These are phyloP conservation scores for Cajanus cajan DNA, from an alignment of 306 rosid species.

Conservation along the genomic window DNA sequence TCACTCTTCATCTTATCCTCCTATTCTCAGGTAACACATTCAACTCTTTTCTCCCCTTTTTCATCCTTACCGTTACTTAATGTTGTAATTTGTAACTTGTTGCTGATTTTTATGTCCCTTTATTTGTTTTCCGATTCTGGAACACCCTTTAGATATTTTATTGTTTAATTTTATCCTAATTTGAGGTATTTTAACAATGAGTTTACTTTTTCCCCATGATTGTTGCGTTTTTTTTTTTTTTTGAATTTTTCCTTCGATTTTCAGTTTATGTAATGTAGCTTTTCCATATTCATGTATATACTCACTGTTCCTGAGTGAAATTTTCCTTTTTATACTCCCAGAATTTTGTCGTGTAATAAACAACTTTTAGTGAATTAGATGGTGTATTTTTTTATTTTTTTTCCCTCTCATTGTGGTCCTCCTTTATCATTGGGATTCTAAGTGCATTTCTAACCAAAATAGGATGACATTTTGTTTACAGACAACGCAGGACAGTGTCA, in stretches of 20 bases:
- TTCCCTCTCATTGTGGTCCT: neutral
- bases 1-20: conserved; percentile 41
- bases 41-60: conserved; percentile 1
- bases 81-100: neutral
- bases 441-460: neutral
- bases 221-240: neutral
- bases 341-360: neutral
- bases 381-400: neutral
- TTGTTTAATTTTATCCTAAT: neutral
- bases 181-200: neutral
- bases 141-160: neutral
- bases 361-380: neutral
- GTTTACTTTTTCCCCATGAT: neutral
- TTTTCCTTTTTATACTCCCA: neutral
- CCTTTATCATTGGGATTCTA: neutral
- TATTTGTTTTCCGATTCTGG: neutral
- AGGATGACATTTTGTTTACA: conserved; percentile 26
- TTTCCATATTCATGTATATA: neutral
- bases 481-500: conserved; percentile 50
- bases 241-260: neutral
- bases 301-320: neutral
- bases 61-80: neutral
- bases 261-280: neutral
- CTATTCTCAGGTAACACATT: conserved; percentile 50
- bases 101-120: neutral